Evolutionary conservation across 2,329 filamentous ascomycete species (phyloP).

Genomic region (Alternaria ventricosa): DNA sequence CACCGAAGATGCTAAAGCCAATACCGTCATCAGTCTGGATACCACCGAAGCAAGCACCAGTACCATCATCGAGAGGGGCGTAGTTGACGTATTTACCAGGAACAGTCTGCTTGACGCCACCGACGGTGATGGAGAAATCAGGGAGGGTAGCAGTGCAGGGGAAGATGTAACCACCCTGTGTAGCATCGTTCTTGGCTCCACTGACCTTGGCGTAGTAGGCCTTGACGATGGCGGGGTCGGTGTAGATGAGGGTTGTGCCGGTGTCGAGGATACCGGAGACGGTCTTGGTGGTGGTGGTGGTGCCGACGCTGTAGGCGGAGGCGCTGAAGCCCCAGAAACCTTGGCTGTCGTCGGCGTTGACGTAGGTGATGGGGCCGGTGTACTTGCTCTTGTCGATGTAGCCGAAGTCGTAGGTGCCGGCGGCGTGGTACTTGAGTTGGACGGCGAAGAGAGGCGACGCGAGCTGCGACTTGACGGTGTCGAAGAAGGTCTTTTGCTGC

Average conservation of each 20-base stretch:
- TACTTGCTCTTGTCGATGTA: constrained; percentile 66
- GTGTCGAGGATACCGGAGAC: constrained; percentile 71
- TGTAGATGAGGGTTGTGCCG: constrained; percentile 70
- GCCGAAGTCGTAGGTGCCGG: constrained; percentile 63
- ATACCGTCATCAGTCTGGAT: constrained; percentile 70
- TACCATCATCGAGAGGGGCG: constrained; percentile 50
- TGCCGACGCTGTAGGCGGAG: constrained; percentile 63
- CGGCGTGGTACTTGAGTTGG: constrained; percentile 59
- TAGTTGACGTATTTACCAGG: constrained; percentile 65
- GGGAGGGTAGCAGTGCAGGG: constrained; percentile 59
- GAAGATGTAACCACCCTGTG: constrained; percentile 63
- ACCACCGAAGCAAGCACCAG: constrained; percentile 72
- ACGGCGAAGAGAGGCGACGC: constrained; percentile 64
- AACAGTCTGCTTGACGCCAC: constrained; percentile 57
- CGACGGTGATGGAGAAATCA: constrained; percentile 61
- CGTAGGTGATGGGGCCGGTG: constrained; percentile 64
- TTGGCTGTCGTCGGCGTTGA: constrained; percentile 61
- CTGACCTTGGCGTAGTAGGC: constrained; percentile 67
- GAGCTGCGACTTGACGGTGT: constrained; percentile 61
- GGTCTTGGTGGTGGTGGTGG: constrained; percentile 45
- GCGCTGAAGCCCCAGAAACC: constrained; percentile 70
- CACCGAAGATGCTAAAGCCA: constrained; percentile 73
- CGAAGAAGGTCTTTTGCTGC: constrained; percentile 65
- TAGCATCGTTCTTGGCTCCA: constrained; percentile 57
- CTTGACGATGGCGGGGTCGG: constrained; percentile 60